Evolutionary conservation across 78 protist genomes (phyloP).

Genomic region (Dictyostelium intermedium): DNA sequence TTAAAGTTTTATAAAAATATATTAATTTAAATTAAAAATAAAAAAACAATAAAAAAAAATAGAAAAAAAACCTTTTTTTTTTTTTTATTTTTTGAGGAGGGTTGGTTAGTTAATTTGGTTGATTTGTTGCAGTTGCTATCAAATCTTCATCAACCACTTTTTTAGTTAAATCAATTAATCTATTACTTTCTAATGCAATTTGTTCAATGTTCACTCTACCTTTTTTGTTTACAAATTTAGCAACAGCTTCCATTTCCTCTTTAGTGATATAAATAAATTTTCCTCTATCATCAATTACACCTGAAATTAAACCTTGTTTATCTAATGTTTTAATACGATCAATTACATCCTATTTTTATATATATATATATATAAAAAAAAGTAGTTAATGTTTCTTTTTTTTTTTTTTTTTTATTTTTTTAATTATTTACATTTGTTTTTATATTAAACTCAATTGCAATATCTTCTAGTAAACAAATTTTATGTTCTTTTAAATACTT

Average conservation of each 20-base stretch:
- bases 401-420: neutral
- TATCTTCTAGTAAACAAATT: slow-evolving; percentile 57
- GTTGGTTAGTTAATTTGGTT: neutral
- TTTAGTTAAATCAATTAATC: slow-evolving; percentile 57
- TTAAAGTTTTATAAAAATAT: too few relatives aligned
- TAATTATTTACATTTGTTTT: slow-evolving; percentile 16
- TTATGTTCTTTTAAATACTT: slow-evolving; percentile 59
- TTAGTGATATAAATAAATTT: slow-evolving; percentile 85
- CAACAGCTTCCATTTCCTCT: slow-evolving; percentile 84
- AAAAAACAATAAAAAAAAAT: too few relatives aligned
- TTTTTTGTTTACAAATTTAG: slow-evolving; percentile 55
- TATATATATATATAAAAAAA: neutral
- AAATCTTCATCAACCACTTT: neutral
- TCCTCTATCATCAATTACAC: slow-evolving; percentile 91
- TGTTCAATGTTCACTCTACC: slow-evolving; percentile 87
- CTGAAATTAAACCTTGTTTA: slow-evolving; percentile 80
- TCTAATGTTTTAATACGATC: slow-evolving; percentile 79
- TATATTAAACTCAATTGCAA: slow-evolving; percentile 60
- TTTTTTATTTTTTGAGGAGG: neutral
- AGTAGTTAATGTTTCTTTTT: neutral
- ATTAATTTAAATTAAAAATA: too few relatives aligned
- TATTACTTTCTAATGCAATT: slow-evolving; percentile 78
- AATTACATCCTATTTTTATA: slow-evolving; percentile 76
- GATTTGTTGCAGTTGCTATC: neutral
- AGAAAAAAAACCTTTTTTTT: neutral